These are phyloP conservation scores for Clavispora asparagi DNA, from an alignment of 805 yeast species.

Conservation along the genomic window DNA sequence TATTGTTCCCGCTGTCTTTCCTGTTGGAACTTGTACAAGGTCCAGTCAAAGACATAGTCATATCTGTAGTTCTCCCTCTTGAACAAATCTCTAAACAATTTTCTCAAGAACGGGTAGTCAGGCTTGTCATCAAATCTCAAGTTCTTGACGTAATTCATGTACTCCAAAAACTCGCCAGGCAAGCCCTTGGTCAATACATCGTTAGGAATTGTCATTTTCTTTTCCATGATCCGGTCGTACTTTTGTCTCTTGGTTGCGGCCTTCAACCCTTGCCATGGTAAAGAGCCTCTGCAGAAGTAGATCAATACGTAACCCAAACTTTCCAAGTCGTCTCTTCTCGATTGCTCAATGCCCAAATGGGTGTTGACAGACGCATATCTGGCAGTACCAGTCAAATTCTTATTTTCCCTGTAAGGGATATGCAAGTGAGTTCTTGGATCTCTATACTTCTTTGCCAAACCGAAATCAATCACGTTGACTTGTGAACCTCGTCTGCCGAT, in stretches of 20 bases:
- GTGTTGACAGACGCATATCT: conserved; percentile 20
- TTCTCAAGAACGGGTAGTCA: conserved; percentile 83
- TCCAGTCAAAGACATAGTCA: conserved; percentile 97
- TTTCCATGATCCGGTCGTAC: conserved; percentile 20
- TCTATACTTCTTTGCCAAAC: conserved; percentile 87
- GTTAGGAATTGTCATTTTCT: conserved; percentile 18
- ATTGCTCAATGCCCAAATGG: conserved; percentile 18
- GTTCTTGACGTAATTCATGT: conserved; percentile 83
- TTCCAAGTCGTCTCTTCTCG: conserved; percentile 19
- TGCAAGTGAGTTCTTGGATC: conserved; percentile 93
- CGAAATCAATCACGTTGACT: conserved; percentile 91
- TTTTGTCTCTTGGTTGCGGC: conserved; percentile 19
- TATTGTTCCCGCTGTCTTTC: conserved; percentile 48
- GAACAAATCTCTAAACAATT: conserved; percentile 83
- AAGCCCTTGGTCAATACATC: conserved; percentile 48
- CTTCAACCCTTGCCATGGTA: conserved; percentile 21
- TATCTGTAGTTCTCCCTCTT: conserved; percentile 83
- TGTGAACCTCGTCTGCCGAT: conserved; percentile 93
- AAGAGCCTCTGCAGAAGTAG: conserved; percentile 17
- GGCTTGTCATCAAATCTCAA: conserved; percentile 95
- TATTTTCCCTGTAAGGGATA: conserved; percentile 51
- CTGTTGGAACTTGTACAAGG: conserved; percentile 70
- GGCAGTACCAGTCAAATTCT: conserved; percentile 19
- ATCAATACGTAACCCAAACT: conserved; percentile 18
- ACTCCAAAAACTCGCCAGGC: conserved; percentile 84